Evolutionary conservation across 805 yeast species (phyloP), one percentile per base, ranked within the genome.

Genomic region (Schizosaccharomyces lindneri): DNA sequence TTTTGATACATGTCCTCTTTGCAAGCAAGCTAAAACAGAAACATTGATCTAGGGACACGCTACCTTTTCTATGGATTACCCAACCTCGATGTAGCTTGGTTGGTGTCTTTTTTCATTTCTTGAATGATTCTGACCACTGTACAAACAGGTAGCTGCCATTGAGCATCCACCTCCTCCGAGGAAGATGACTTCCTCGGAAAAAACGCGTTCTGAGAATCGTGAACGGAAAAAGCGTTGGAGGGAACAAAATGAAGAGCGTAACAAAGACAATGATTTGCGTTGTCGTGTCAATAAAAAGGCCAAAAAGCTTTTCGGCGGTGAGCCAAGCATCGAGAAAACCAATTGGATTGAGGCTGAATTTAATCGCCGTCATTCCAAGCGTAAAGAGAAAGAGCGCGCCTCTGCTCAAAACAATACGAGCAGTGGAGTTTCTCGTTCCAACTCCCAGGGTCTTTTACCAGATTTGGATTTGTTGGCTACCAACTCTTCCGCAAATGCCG

Each of bases 201-300:
- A 57, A 31, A 57, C 60, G 19, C 43, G 60, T 60, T 66, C 77
- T 31, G 89, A 81, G 59, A 87, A 87, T 67, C 74, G 95, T 59
- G 85, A 81, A 62, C 74, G 95, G 24, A 87, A 87, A 73, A 82
- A 84, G 72, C 78, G 79, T 65, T 87, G 95, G 95, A 76, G 95
- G 67, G 89, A 81, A 65, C 82, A 80, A 32, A 87, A 90, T 68
- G 78, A 79, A 7, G 83, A 83, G 63, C 76, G 93, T 65, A 89
- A 89, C 70, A 83, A 86, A 73, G 95, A 88, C 70, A 84, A 87
- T 67, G 97, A 90, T 68, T 74, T 90, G 62, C 76, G 95, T 61
- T 80, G 85, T 0, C 75, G 97, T 62, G 82, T 90, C 24, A 77
- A 79, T 65, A 83, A 83, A 65, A 75, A 93, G 51, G 96, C 97